Evolutionary conservation across 1,139 yeast genomes (phyloP).

Genomic region (Saccharomycopsis crataegensis): DNA sequence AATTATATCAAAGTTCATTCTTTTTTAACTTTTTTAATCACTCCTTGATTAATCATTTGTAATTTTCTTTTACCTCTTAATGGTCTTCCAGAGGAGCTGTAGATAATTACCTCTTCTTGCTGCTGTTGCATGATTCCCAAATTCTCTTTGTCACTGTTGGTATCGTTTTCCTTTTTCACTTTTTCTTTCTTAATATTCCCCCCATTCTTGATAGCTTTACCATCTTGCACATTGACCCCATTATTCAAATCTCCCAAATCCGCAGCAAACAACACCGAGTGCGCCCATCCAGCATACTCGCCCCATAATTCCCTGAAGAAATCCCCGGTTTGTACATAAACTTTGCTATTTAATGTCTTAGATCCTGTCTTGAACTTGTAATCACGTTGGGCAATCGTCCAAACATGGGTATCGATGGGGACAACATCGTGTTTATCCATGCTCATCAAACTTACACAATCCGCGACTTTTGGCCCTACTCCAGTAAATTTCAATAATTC

Average conservation of each 20-base stretch:
- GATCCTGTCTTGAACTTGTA: constrained; percentile 38
- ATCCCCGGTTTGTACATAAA: constrained; percentile 52
- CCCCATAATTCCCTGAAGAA: constrained; percentile 76
- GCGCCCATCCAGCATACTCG: constrained; percentile 96
- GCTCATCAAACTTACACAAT: constrained; percentile 89
- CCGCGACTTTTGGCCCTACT: constrained; percentile 98
- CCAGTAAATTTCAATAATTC: constrained; percentile 68
- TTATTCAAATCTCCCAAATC: constrained; percentile 60
- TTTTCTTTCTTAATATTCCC: neutral
- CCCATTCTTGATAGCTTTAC: constrained; percentile 7
- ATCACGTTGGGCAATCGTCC: constrained; percentile 80
- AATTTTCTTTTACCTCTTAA: constrained; percentile 23
- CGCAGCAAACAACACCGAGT: constrained; percentile 81
- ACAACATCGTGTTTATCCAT: constrained; percentile 82
- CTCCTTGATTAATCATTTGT: neutral
- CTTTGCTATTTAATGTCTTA: constrained; percentile 48
- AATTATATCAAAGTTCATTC: neutral
- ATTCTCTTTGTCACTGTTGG: too few species aligned
- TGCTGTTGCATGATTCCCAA: neutral
- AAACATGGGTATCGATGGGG: constrained; percentile 97
- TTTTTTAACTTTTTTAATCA: neutral
- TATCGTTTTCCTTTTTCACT: neutral
- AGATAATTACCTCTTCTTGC: constrained; percentile 9
- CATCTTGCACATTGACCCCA: constrained; percentile 42
- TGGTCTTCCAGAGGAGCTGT: constrained; percentile 27